phyloP scores from a whole-genome alignment of 208 protist genomes.

The Kentomonas sorsogonicus region DNA sequence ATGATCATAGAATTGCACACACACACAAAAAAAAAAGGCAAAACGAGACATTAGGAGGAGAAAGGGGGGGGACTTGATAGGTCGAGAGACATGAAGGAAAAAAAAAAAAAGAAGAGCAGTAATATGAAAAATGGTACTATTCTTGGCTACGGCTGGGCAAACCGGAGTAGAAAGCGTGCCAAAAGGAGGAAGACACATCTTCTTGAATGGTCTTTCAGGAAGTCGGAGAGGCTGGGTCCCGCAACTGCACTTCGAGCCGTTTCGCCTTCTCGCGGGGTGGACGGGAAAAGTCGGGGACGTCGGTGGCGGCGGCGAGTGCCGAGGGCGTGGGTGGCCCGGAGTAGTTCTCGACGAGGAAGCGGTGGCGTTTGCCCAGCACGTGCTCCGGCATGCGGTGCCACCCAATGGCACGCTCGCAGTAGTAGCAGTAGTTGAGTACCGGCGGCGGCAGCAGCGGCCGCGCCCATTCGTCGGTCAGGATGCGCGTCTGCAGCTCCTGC shows the following conservation, averaged over 20 bases:
- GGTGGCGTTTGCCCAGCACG: constrained; percentile 51
- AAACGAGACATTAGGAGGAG: not conserved
- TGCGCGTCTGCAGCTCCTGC: constrained; percentile 13
- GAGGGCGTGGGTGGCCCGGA: constrained; percentile 31
- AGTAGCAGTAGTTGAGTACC: constrained; percentile 81
- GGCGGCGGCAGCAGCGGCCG: constrained; percentile 44
- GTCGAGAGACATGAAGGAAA: not conserved
- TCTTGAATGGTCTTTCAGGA: no score
- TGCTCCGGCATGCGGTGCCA: constrained; percentile 77
- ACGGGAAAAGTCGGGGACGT: constrained; percentile 28
- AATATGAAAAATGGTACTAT: no score
- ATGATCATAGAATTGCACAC: not conserved
- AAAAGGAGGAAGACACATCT: no score
- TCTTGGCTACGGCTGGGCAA: no score
- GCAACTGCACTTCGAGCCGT: no score
- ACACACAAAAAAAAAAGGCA: constrained; percentile 15
- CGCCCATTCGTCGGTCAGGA: constrained; percentile 20
- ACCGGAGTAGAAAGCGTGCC: no score
- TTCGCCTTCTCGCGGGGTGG: constrained; percentile 17
- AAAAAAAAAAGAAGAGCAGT: constrained; percentile 13
- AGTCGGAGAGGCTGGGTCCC: no score
- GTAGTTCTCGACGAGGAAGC: constrained; percentile 22
- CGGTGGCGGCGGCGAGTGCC: constrained; percentile 12
- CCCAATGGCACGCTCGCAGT: constrained; percentile 56
- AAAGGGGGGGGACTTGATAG: not conserved